Evolutionary conservation across 1,139 yeast genomes (phyloP).

Genomic region (Arxiozyma heterogenica): DNA sequence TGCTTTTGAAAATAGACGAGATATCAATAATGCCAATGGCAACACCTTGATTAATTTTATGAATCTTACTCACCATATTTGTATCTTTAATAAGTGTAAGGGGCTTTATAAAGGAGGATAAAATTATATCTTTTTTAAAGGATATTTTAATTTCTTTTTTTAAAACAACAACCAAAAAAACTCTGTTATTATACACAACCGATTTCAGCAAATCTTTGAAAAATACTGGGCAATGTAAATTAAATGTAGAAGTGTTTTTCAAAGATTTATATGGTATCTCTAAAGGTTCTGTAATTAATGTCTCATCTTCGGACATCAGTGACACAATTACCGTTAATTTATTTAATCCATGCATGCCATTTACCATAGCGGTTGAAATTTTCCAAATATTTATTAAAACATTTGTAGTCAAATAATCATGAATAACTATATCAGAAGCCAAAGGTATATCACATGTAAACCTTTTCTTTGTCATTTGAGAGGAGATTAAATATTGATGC

Average conservation of each 20-base stretch:
- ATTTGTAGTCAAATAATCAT: constrained; percentile 35
- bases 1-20: constrained; percentile 64
- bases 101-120: constrained; percentile 13
- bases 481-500: constrained; percentile 41
- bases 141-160: constrained; percentile 45
- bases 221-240: constrained; percentile 67
- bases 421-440: background rate
- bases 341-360: constrained; percentile 52
- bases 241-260: constrained; percentile 33
- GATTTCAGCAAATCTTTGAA: constrained; percentile 72
- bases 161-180: constrained; percentile 59
- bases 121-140: background rate
- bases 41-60: constrained; percentile 59
- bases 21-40: constrained; percentile 88
- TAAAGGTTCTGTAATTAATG: constrained; percentile 58
- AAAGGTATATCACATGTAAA: background rate
- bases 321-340: constrained; percentile 69
- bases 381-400: constrained; percentile 73
- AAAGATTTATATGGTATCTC: no score
- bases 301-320: constrained; percentile 53
- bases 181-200: constrained; percentile 52
- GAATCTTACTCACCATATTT: constrained; percentile 23
- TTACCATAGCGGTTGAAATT: constrained; percentile 51
- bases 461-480: constrained; percentile 22
- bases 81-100: constrained; percentile 17